These are phyloP conservation scores for Rhododendron molle DNA, from an alignment of 148 eudicot species.

Conservation along the genomic window DNA sequence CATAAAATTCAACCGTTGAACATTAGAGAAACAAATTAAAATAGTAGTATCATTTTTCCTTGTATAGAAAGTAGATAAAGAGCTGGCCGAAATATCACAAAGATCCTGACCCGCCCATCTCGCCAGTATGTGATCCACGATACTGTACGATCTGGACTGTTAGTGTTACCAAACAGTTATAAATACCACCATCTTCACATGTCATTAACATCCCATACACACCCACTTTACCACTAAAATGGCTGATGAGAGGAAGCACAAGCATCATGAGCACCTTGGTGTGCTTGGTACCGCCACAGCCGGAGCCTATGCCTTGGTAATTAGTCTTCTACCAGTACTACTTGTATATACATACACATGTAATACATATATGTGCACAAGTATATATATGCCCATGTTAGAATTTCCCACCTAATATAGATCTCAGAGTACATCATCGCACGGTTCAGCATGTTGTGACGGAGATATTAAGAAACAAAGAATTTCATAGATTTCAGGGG, in stretches of 20 bases:
- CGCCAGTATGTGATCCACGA: not conserved
- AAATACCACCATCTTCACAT: not conserved
- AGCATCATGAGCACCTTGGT: not conserved
- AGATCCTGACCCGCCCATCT: not conserved
- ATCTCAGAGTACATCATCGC: too few relatives aligned
- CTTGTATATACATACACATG: not conserved
- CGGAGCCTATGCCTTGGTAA: not conserved
- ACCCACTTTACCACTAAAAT: too few relatives aligned
- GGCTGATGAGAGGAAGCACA: not conserved
- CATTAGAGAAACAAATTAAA: not conserved
- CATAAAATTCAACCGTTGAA: not conserved
- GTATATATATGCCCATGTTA: too few relatives aligned
- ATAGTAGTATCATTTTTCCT: too few relatives aligned
- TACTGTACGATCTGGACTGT: not conserved
- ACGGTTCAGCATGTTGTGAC: too few relatives aligned
- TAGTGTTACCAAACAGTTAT: not conserved
- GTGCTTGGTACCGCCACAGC: not conserved
- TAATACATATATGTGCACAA: too few relatives aligned
- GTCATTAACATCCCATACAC: too few relatives aligned
- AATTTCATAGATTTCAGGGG: too few relatives aligned
- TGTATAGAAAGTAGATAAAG: not conserved
- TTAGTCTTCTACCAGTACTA: not conserved
- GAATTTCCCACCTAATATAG: too few relatives aligned
- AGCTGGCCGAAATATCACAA: not conserved
- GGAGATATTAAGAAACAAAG: too few relatives aligned